Evolutionary conservation across 2,329 filamentous ascomycete genomes (phyloP), one percentile per base, ranked within the genome.

Genomic region (Cladosporium sp.): DNA sequence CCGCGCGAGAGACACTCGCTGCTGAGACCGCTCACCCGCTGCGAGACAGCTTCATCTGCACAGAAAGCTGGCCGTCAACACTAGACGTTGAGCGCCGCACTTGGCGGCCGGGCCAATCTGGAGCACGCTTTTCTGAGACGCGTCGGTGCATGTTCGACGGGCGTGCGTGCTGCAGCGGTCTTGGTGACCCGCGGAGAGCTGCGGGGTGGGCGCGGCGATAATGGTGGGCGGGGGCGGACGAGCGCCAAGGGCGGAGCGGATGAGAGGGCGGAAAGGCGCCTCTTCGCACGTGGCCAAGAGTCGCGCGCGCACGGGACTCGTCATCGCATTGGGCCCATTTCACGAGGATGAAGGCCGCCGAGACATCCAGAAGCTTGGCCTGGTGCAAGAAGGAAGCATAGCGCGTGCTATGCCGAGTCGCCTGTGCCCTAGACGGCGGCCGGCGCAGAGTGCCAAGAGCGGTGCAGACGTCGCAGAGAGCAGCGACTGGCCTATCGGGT

Each of bases 221-320:
- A 48, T 48, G 45, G 45, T 18, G 38, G 39, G 45, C 45, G 45
- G 45, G 27, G 44, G 17, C 27, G 19, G 37, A 40, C 24, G 37
- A 32, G 37, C 20, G 47, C 47, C 47, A 50, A 50, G 47, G 34
- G 47, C 47, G 47, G 47, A 48, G 22, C 44, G 36, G 34, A 40
- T 18, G 22, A 39, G 34, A 39, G 30, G 36, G 47, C 40, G 37
- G 37, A 43, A 29, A 18, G 47, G 22, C 15, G 12, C 20, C 40
- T 43, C 40, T 29, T 30, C 22, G 42, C 47, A 50, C 47, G 47
- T 50, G 47, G 47, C 47, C 47, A 50, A 50, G 47, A 34, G 37
- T 29, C 27, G 12, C 24, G 40, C 20, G 37, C 34, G 34, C 41
- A 40, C 47, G 30, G 40, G 29, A 43, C 11, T 43, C 32, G 40